Evolutionary conservation across 768 basidiomycete species (phyloP).

Genomic region (Brasilioporus rufonigricans): DNA sequence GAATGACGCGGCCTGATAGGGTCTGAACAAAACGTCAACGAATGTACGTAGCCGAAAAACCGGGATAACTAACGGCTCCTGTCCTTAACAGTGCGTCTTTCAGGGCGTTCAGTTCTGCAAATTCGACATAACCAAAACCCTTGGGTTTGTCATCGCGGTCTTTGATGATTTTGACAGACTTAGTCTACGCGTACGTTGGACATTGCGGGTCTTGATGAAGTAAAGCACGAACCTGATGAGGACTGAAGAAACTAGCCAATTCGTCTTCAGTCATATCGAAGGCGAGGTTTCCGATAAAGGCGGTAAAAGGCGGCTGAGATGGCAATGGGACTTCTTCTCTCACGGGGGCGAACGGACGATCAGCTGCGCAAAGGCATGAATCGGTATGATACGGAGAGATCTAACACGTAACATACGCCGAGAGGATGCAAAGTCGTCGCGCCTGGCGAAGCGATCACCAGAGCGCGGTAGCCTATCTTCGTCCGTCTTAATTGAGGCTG

Average conservation of each 20-base stretch:
- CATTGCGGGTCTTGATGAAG: not conserved
- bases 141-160: conserved; percentile 94
- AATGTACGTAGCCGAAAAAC: not conserved
- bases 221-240: conserved; percentile 48
- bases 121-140: conserved; percentile 98
- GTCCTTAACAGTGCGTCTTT: conserved; percentile 78
- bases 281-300: conserved; percentile 93
- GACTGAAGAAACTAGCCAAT: conserved; percentile 75
- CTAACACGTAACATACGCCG: conserved; percentile 48
- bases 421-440: conserved; percentile 63
- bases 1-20: conserved; percentile 75
- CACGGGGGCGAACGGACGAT: conserved; percentile 56
- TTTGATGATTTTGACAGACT: conserved; percentile 88
- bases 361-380: conserved; percentile 36
- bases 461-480: conserved; percentile 52
- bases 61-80: conserved; percentile 54
- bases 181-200: conserved; percentile 45
- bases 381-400: conserved; percentile 6
- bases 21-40: conserved; percentile 37
- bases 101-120: conserved; percentile 79
- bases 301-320: conserved; percentile 90
- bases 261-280: conserved; percentile 89
- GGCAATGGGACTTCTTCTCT: conserved; percentile 97
- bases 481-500: conserved; percentile 69
- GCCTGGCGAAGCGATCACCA: conserved; percentile 53